Base-by-base conservation (phyloP, 495 filamentous ascomycete species). In the Hypoxylon lienhwacheense region DNA sequence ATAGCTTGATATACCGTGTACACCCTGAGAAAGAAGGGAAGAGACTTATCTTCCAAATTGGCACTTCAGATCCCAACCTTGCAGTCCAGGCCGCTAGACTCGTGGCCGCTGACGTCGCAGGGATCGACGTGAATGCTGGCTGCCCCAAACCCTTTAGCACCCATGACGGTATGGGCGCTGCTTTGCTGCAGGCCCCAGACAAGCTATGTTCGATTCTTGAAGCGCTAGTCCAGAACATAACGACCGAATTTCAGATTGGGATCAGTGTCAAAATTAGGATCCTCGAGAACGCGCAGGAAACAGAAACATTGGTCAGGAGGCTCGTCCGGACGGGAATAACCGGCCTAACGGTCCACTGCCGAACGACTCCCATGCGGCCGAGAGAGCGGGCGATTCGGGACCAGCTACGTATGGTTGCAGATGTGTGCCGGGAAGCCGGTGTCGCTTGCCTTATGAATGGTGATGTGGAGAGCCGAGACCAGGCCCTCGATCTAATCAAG, bases 81-180 rank as follows among this genome's bases (percentile, higher is more conserved):
- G 93, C 95, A 4, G 90, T 97, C 0, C 75, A 85, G 63, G 91
- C 92, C 1, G 90, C 90, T 1, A 81, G 82, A 52, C 64, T 96
- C 4, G 87, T 98, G 7, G 95, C 90, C 0, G 77, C 71, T 3
- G 87, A 97, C 70, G 92, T 97, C 0, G 84, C 85, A 0, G 93
- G 95, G 29, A 97, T 98, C 51, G 93, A 97, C 68, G 86, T 98
- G 47, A 98, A 98, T 73, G 89, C 92, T 4, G 93, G 93, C 4
- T 98, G 93, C 69, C 93, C 93, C 0, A 98, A 97, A 71, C 90
- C 95, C 2, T 98, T 98, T 70, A 90, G 85, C 55, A 95, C 91
- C 7, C 77, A 76, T 48, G 87, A 89, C 26, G 95, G 93, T 28
- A 98, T 97, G 93, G 95, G 95, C 21, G 93, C 95, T 0, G 93